Conservation (phyloP, 2,329 filamentous ascomycete genomes). For the Ophiostoma sp. region DNA sequence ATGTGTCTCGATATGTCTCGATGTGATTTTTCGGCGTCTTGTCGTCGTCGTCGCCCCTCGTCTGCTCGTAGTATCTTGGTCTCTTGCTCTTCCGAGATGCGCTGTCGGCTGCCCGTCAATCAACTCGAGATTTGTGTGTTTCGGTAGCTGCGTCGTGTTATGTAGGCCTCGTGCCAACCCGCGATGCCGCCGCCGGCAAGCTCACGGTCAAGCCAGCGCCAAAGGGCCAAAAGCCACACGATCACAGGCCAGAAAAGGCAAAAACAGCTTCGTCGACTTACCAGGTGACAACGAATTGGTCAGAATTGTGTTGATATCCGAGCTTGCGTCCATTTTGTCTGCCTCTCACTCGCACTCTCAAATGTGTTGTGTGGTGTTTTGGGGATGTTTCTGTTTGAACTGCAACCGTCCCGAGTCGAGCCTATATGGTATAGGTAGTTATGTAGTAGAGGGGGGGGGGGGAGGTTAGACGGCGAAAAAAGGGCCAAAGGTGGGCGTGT, state of each 20-base stretch:
- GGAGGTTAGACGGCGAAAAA: conserved; percentile 19
- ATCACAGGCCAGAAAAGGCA: conserved; percentile 4
- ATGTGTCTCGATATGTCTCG: background rate
- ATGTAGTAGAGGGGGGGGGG: background rate
- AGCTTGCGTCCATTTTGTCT: conserved; percentile 59
- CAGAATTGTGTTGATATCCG: conserved; percentile 98
- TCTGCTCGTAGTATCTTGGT: background rate
- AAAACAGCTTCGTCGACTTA: conserved; percentile 44
- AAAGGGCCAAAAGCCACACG: background rate
- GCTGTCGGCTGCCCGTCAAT: background rate
- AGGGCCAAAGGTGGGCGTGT: conserved; percentile 18
- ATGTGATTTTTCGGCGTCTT: background rate
- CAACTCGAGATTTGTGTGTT: conserved; percentile 23
- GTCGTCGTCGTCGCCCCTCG: background rate
- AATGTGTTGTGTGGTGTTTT: conserved; percentile 12
- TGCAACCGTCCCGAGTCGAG: conserved; percentile 20
- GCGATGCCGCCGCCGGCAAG: background rate
- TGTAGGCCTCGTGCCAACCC: background rate
- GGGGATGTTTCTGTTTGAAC: conserved; percentile 16
- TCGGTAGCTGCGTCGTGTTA: background rate
- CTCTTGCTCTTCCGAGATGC: background rate
- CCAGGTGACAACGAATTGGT: conserved; percentile 92
- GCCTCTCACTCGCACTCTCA: conserved; percentile 8
- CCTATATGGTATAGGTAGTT: conserved; percentile 6
- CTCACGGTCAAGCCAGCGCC: background rate